Conservation (phyloP, 2,329 filamentous ascomycete genomes). For the Arthroderma sp. region DNA sequence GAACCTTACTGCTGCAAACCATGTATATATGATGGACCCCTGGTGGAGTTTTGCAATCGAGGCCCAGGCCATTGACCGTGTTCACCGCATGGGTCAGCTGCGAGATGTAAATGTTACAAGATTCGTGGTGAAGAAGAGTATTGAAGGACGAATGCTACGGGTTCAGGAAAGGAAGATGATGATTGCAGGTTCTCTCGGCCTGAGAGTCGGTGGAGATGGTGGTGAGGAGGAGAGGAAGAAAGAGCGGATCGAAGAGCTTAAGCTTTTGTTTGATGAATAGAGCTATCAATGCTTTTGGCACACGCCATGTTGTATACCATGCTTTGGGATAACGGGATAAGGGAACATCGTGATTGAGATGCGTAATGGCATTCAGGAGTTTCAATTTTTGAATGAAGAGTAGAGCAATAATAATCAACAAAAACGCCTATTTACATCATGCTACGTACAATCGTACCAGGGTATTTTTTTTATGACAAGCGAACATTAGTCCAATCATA, state of each 20-base stretch:
- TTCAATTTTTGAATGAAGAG: too few relatives aligned
- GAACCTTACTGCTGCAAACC: conserved; percentile 75
- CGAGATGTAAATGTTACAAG: conserved; percentile 72
- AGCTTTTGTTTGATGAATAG: conserved; percentile 54
- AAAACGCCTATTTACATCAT: too few relatives aligned
- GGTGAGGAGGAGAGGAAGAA: conserved; percentile 83
- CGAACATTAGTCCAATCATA: too few relatives aligned
- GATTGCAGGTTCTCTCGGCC: conserved; percentile 84
- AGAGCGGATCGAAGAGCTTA: conserved; percentile 86
- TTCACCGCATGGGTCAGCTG: conserved; percentile 92
- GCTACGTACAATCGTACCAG: too few relatives aligned
- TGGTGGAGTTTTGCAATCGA: conserved; percentile 99
- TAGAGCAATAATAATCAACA: too few relatives aligned
- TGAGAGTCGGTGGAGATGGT: conserved; percentile 87
- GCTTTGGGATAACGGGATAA: too few relatives aligned
- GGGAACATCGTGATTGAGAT: too few relatives aligned
- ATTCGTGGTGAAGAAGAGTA: conserved; percentile 80
- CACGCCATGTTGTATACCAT: neutral
- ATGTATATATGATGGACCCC: conserved; percentile 98
- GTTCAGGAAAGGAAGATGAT: conserved; percentile 82
- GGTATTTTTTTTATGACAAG: too few relatives aligned
- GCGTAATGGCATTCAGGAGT: too few relatives aligned
- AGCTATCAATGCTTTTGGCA: neutral
- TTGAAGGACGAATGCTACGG: conserved; percentile 87
- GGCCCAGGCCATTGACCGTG: conserved; percentile 91